phyloP scores from a whole-genome alignment of 2,329 filamentous ascomycete genomes.

The Triangularia setosa region DNA sequence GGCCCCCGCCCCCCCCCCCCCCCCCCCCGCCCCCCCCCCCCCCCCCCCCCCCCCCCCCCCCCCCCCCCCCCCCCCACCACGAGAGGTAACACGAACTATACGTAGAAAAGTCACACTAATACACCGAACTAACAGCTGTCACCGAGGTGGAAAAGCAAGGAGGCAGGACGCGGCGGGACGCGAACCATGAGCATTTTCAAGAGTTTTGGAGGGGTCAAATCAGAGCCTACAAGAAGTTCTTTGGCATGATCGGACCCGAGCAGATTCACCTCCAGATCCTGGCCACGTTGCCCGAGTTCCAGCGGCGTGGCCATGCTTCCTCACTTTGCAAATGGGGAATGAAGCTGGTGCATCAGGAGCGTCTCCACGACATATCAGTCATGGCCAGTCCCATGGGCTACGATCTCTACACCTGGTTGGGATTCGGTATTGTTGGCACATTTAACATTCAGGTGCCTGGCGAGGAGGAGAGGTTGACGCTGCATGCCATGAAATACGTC shows the following conservation, averaged over 20 bases:
- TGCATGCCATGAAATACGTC: conserved; percentile 24
- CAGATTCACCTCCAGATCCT: conserved; percentile 26
- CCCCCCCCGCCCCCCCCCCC: too few relatives aligned
- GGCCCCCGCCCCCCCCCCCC: too few relatives aligned
- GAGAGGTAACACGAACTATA: too few relatives aligned
- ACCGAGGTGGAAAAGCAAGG: conserved; percentile 21
- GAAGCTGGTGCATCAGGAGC: conserved; percentile 16
- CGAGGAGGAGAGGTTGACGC: conserved; percentile 20
- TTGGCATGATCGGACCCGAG: conserved; percentile 20
- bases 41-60: too few relatives aligned
- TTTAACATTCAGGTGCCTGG: conserved; percentile 23
- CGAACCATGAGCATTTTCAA: conserved; percentile 23
- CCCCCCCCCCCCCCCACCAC: too few relatives aligned
- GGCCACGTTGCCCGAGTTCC: conserved; percentile 22
- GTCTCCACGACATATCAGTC: conserved; percentile 21
- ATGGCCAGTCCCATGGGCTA: conserved; percentile 27
- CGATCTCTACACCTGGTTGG: conserved; percentile 19
- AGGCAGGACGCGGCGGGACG: conserved; percentile 22
- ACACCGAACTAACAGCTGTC: conserved; percentile 16
- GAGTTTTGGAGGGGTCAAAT: conserved; percentile 24
- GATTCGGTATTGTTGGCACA: conserved; percentile 12
- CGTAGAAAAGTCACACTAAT: conserved; percentile 1
- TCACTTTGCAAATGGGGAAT: conserved; percentile 24
- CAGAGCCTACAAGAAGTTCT: conserved; percentile 20
- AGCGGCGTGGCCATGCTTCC: conserved; percentile 22